These are phyloP conservation scores for Eryngium alpinum DNA, from an alignment of 140 eudicot species.

Conservation along the genomic window DNA sequence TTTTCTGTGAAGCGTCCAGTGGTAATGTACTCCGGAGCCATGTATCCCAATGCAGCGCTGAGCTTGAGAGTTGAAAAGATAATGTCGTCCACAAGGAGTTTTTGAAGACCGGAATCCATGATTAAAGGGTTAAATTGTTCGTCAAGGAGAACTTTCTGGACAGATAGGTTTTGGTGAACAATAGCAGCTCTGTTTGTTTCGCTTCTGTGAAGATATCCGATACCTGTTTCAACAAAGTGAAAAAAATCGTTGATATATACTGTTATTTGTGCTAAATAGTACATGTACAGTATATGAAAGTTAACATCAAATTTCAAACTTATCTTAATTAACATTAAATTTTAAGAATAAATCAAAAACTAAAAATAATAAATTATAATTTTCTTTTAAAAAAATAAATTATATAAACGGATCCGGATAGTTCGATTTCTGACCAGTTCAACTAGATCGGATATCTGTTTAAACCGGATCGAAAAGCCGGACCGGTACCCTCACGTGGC, in stretches of 20 bases:
- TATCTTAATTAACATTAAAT: no score
- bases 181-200: conserved; percentile 43
- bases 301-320: no score
- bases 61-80: conserved; percentile 75
- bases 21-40: conserved; percentile 89
- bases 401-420: no score
- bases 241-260: neutral
- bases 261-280: neutral
- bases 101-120: conserved; percentile 64
- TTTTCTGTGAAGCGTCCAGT: conserved; percentile 82
- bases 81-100: conserved; percentile 81
- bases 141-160: conserved; percentile 61
- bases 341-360: no score
- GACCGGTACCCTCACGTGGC: no score
- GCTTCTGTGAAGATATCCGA: conserved; percentile 55
- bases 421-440: no score
- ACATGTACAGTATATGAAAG: no score
- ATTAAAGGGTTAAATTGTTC: conserved; percentile 57
- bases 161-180: conserved; percentile 73
- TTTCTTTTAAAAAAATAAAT: no score
- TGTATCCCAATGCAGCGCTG: conserved; percentile 90
- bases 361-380: no score
- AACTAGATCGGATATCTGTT: no score
- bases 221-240: conserved; percentile 30
- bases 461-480: no score